Base-by-base conservation (phyloP, 2,329 filamentous ascomycete genomes). In the Aspergillus pseudonomiae region DNA sequence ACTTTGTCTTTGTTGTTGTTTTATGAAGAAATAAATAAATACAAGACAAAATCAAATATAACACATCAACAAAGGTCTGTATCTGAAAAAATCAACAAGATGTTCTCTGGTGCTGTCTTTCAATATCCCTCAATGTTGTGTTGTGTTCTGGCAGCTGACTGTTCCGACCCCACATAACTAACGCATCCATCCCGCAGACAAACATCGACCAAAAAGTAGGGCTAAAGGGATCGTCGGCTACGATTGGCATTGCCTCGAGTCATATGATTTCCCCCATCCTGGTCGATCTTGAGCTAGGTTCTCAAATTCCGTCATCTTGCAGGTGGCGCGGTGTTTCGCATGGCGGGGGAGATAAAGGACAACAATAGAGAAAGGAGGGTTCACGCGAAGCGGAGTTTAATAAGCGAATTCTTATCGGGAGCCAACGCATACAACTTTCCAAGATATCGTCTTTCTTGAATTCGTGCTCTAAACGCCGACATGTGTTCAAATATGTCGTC, bases 301-400 rank as follows among this genome's bases (percentile, higher is more conserved):
- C 10, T n/a, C n/a, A 54, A n/a, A 54, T 54, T 54, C 30, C 52
- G 52, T 54, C 52, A 54, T 54, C 30, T n/a, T 54, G 52, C 52
- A 36, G 50, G 34, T 12, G 34, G 39, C 39, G 14, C 16, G n/a
- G 12, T 36, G 4, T 54, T n/a, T 54, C 19, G 30, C 11, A 10
- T 54, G 30, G 30, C 24, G 45, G 45, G 21, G 50, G 28, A 4
- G 0, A 10, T 16, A 36, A 6, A 19, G 39, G 16, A 9, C 19
- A 5, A 19, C 19, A 16, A 41, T 41, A n/a, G 21, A 24, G 21
- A 1, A n/a, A 28, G 26, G 39, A 7, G 6, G 39, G 39, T 10
- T 41, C 39, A 7, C 39, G 16, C n/a, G 3, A 10, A 41, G 3
- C 39, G 19, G 19, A n/a, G 7, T 16, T 3, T 3, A 41, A 2